Percentiles rank a stretch among this genome's conserved stretches.
Conservation (phyloP, 208 protist species). For the Leishmania gerbilli region DNA sequence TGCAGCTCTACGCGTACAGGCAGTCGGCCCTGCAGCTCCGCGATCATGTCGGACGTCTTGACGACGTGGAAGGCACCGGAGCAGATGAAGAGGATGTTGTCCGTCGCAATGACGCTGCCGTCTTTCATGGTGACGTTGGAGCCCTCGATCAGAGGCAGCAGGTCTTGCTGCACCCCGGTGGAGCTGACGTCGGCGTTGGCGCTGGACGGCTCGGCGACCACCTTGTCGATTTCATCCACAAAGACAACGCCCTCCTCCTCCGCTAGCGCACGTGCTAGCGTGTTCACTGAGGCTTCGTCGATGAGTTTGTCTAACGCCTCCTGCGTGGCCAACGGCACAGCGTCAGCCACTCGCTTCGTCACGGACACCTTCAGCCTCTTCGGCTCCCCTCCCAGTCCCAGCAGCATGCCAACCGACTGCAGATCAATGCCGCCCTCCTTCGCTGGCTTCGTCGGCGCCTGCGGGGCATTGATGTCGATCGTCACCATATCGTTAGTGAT, state of each 20-base stretch:
- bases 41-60: slow-evolving; percentile 94
- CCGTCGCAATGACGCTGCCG: slow-evolving; percentile 94
- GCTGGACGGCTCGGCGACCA: slow-evolving; percentile 69
- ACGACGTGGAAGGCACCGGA: slow-evolving; percentile 96
- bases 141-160: slow-evolving; percentile 98
- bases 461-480: slow-evolving; percentile 68
- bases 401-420: slow-evolving; percentile 66
- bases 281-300: slow-evolving; percentile 86
- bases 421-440: slow-evolving; percentile 53
- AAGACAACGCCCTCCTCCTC: slow-evolving; percentile 98
- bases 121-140: slow-evolving; percentile 96
- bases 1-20: slow-evolving; percentile 98
- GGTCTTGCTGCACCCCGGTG: slow-evolving; percentile 97
- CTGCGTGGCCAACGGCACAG: slow-evolving; percentile 82
- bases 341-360: slow-evolving; percentile 76
- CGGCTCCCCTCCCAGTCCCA: slow-evolving; percentile 57
- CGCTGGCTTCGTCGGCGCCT: slow-evolving; percentile 35
- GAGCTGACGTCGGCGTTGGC: slow-evolving; percentile 83
- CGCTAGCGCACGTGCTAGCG: slow-evolving; percentile 73
- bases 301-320: slow-evolving; percentile 91
- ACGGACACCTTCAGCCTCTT: slow-evolving; percentile 57
- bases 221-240: slow-evolving; percentile 99
- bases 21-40: slow-evolving; percentile 96
- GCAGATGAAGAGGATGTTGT: slow-evolving; percentile 98
- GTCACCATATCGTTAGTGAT: slow-evolving; percentile 79